Evolutionary conservation across 129 eudicot genomes (phyloP), one percentile per base, ranked within the genome.

Genomic region (Centrapalus pauciflorus): DNA sequence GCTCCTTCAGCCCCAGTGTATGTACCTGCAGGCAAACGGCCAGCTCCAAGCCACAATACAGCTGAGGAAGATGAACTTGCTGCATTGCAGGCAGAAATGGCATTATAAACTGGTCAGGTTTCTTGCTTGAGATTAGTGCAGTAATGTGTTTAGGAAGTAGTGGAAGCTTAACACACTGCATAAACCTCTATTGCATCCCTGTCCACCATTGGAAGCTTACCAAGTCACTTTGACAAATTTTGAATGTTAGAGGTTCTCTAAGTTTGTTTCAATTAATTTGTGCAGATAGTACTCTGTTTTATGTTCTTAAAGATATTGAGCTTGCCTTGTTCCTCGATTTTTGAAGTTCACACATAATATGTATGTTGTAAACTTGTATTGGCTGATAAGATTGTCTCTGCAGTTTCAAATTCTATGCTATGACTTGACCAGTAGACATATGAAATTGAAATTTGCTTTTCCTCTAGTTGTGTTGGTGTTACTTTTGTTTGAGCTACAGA

Each of bases 61-160:
- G 76, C 76, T 4, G 81, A 82, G 25, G 87, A 82, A 70, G 87
- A 82, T 62, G 87, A 78, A 76, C 74, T 82, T 33, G 81, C 77
- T 59, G 81, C 79, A 54, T 75, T 78, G 64, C 83, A 75, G 76
- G 81, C 79, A n/a, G 87, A 82, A 55, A 46, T 82, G 84, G 84
- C 87, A 21, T 12, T 74, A 55, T 74, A 79, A 66, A 45, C 58
- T 62, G 59, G 76, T 41, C 25, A 17, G 33, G 20, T 29, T 24
- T 19, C 10, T 19, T 65, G 1, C 57, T 0, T 24, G 11, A 8
- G 10, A 37, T 10, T 27, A 10, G 3, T 13, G 25, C 19, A 8
- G 13, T 45, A 45, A 45, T 45, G 23, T 45, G 14, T 38, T 40
- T 40, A 13, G 17, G 12, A 40, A 17, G 48, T 40, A 13, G 48